Evolutionary conservation across 2,329 filamentous ascomycete genomes (phyloP), one percentile per base, ranked within the genome.

Genomic region (Trichoderma koningii): DNA sequence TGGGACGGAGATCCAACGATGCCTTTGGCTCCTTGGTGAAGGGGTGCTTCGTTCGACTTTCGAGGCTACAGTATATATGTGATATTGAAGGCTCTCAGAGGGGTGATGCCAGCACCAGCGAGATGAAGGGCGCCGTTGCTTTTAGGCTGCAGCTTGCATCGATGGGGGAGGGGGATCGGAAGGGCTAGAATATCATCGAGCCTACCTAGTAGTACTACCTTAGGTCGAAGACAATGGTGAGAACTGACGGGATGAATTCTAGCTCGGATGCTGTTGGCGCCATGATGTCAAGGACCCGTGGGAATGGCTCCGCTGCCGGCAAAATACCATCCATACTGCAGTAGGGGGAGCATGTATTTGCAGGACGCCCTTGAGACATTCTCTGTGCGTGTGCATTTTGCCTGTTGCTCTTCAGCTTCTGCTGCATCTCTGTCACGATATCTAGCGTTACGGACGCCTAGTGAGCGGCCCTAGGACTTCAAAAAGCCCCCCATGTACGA

Each of bases 281-380:
- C 42, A 64, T 64, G 61, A 64, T 64, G 61, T 56, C 61, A 64
- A 60, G 42, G 57, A 52, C 30, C 57, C 57, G 51, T 50, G 57
- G 30, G 21, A 21, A 28, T 28, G 57, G 44, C 61, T 56, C 61
- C 61, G 52, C 59, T 55, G 41, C 50, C 48, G 50, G 59, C 59
- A 55, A 47, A 55, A 63, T 63, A 38, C 10, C 1, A 38, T 23
- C 2, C 21, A 23, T 23, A 10, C 34, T 38, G 34, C 34, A 38
- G 34, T 38, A 14, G 10, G 34, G 34, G 5, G 10, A 1, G 1
- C 2, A 38, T 34, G 34, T 30, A 30, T 38, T 10, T 38, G 34
- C 34, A 38, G 34, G 14, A 15, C 34, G 38, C 51, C 50, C 23
- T 41, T 51, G 34, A 48, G 28, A 38, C 10, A 10, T 34, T 34